phyloP scores from a whole-genome alignment of 1,284 basidiomycete species.

The Cutaneotrichosporon curvatum region DNA sequence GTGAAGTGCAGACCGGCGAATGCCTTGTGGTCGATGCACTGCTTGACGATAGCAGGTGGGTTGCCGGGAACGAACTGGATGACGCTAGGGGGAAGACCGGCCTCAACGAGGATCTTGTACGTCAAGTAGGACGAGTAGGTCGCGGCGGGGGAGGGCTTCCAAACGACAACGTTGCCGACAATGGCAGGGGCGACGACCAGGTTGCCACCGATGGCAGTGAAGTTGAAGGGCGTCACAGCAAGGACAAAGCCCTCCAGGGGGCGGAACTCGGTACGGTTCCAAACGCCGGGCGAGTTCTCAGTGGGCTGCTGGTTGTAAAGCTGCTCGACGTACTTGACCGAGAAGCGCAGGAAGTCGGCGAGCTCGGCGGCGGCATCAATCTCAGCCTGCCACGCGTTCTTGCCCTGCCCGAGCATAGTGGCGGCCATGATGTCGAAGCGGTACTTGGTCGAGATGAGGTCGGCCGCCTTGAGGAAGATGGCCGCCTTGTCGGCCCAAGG shows the following conservation, averaged over 20 bases:
- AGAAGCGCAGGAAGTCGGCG: constrained; percentile 91
- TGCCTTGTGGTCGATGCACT: constrained; percentile 67
- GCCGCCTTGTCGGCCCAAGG: constrained; percentile 95
- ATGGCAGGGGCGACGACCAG: constrained; percentile 77
- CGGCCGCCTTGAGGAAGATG: constrained; percentile 95
- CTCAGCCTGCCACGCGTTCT: constrained; percentile 99
- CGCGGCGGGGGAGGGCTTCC: constrained; percentile 96
- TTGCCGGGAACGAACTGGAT: constrained; percentile 95
- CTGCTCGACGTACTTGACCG: constrained; percentile 93
- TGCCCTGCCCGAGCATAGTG: constrained; percentile 96
- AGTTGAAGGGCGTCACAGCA: constrained; percentile 97
- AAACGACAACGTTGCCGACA: constrained; percentile 89
- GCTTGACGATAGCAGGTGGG: constrained; percentile 70
- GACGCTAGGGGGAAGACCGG: constrained; percentile 86
- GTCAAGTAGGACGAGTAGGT: constrained; percentile 92
- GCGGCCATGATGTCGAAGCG: constrained; percentile 91
- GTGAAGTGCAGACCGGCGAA: constrained; percentile 96
- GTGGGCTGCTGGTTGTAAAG: constrained; percentile 84
- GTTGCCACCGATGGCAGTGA: constrained; percentile 93
- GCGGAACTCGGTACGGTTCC: constrained; percentile 97
- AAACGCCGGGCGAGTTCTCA: constrained; percentile 76
- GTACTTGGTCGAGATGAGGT: constrained; percentile 89
- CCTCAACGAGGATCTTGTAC: constrained; percentile 86
- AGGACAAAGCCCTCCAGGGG: constrained; percentile 95
- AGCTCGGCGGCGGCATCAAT: constrained; percentile 98